Evolutionary conservation across 768 basidiomycete genomes (phyloP), one percentile per base, ranked within the genome.

Genomic region (Pleurotus pulmonarius): DNA sequence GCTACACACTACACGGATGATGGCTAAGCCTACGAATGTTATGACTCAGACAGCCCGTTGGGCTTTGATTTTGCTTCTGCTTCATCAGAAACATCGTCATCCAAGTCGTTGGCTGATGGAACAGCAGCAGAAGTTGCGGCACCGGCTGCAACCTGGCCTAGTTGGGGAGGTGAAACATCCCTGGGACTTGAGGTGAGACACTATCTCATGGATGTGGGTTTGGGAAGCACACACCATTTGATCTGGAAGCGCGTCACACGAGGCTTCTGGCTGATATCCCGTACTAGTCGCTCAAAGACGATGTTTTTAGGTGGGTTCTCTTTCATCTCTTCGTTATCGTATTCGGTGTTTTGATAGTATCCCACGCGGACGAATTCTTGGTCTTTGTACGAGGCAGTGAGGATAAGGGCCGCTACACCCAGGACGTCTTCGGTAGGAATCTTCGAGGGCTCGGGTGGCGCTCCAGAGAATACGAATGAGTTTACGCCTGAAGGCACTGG

Each of bases 301-400:
- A 93, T 90, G 56, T 80, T 77, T 22, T 69, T 60, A 6, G 91
- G 88, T 13, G 86, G 88, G 12, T 72, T 81, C 65, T 86, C 81
- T 68, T 86, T 89, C 86, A 95, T 87, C 71, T 92, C 93, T 53
- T 94, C 91, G 63, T 90, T 92, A 69, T 97, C 96, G 67, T 98
- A 98, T 70, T 98, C 96, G 22, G 95, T 98, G 67, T 98, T 95
- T 73, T 98, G 97, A 70, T 99, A 99, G 69, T 99, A 98, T 5
- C 97, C 97, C 24, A 99, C 95, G 46, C 96, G 86, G n/a, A 99
- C 96, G 66, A 99, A 99, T 69, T 98, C 97, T 65, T 97, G 95
- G 51, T 98, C 96, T 39, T 87, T 85, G 72, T 98, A 99, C 9
- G 91, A 92, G 5, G 94, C 97, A 0, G 95, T 98, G 51, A 99